Conservation (phyloP, 108 stramenopile genomes). For the Fragilaria crotonensis region DNA sequence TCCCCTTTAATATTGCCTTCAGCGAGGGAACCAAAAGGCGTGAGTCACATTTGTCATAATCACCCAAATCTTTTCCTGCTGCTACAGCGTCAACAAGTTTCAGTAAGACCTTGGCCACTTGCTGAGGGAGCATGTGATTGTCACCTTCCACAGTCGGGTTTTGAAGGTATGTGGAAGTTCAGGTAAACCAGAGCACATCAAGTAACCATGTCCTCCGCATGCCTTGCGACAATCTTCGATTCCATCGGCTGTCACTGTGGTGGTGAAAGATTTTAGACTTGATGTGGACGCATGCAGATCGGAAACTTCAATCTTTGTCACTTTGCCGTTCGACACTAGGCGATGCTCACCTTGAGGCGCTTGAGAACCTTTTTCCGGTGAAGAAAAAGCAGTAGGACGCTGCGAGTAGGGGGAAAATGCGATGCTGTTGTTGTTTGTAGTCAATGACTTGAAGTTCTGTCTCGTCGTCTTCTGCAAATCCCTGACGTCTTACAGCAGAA, state of each 20-base stretch:
- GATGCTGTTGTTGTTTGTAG: slow-evolving; percentile 93
- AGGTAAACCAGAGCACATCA: slow-evolving; percentile 85
- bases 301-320: slow-evolving; percentile 61
- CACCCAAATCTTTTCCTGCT: slow-evolving; percentile 7
- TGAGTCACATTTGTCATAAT: slow-evolving; percentile 35
- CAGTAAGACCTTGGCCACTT: slow-evolving; percentile 78
- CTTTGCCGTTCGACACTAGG: slow-evolving; percentile 39
- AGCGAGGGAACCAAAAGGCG: slow-evolving; percentile 39
- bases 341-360: slow-evolving; percentile 62
- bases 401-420: slow-evolving; percentile 85
- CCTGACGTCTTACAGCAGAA: slow-evolving; percentile 89
- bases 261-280: slow-evolving; percentile 86
- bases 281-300: slow-evolving; percentile 91
- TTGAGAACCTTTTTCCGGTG: slow-evolving; percentile 60
- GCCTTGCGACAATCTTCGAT: slow-evolving; percentile 94
- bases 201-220: slow-evolving; percentile 93
- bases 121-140: slow-evolving; percentile 90
- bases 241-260: slow-evolving; percentile 87
- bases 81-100: slow-evolving; percentile 64
- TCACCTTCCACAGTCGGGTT: slow-evolving; percentile 92
- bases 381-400: slow-evolving; percentile 88
- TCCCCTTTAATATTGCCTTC: slow-evolving; percentile 17
- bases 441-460: slow-evolving; percentile 84
- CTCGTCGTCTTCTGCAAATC: slow-evolving; percentile 58
- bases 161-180: slow-evolving; percentile 87